These are phyloP conservation scores for Hortiboletus campestris DNA, from an alignment of 768 basidiomycete genomes.

Conservation along the genomic window DNA sequence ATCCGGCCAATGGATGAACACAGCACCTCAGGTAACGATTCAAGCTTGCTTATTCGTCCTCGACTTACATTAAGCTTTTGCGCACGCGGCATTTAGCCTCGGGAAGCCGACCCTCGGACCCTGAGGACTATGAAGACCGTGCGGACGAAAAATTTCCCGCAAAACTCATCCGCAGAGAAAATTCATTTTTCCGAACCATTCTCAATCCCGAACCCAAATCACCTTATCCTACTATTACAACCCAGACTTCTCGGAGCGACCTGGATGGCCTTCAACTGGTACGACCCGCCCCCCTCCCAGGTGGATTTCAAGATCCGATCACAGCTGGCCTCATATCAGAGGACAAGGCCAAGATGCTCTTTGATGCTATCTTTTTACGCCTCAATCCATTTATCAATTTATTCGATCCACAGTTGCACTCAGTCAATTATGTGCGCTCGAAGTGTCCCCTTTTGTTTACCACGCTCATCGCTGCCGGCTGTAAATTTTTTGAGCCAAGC, in stretches of 20 bases:
- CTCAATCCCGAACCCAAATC: constrained; percentile 66
- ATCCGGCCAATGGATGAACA: constrained; percentile 32
- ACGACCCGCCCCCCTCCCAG: constrained; percentile 37
- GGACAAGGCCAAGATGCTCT: constrained; percentile 65
- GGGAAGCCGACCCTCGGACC: constrained; percentile 29
- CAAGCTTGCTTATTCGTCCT: background rate
- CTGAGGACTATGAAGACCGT: constrained; percentile 68
- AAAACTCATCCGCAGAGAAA: constrained; percentile 70
- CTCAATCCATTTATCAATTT: constrained; percentile 88
- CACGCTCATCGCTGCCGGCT: constrained; percentile 77
- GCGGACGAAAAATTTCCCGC: constrained; percentile 71
- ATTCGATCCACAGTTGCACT: constrained; percentile 85
- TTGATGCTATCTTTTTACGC: constrained; percentile 77
- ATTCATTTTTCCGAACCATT: constrained; percentile 82
- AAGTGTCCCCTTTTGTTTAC: constrained; percentile 85
- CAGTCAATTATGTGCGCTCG: constrained; percentile 72
- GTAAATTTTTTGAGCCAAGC: constrained; percentile 77
- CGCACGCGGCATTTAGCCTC: constrained; percentile 18
- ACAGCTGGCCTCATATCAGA: constrained; percentile 68
- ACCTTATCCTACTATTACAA: constrained; percentile 29
- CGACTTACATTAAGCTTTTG: constrained; percentile 1
- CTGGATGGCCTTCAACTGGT: constrained; percentile 35
- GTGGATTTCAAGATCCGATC: constrained; percentile 63
- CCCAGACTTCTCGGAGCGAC: constrained; percentile 33
- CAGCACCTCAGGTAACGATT: constrained; percentile 27